phyloP scores from a whole-genome alignment of 768 basidiomycete genomes.

The Hericium alpestre region DNA sequence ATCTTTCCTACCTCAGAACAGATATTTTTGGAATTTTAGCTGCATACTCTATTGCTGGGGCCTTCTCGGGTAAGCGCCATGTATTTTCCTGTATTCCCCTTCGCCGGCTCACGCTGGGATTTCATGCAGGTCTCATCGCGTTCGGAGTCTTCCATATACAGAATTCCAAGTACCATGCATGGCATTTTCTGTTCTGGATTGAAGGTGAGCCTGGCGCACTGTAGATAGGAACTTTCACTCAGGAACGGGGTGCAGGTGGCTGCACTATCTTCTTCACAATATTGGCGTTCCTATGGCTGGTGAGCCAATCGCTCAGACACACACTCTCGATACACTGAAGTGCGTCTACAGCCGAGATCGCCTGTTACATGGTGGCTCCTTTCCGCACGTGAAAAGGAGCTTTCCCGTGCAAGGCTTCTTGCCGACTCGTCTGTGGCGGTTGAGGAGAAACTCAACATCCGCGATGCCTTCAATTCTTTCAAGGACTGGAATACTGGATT shows the following conservation, averaged over 20 bases:
- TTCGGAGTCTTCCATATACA: neutral
- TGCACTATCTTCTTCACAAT: neutral
- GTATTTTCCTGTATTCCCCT: neutral
- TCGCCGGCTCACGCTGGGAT: neutral
- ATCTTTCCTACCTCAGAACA: too few species aligned
- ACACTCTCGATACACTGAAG: neutral
- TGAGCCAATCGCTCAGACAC: neutral
- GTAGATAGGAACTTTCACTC: neutral
- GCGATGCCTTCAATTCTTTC: neutral
- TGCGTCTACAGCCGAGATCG: neutral
- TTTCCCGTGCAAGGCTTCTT: neutral
- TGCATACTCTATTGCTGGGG: neutral
- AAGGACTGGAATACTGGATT: neutral
- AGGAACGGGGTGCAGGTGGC: neutral
- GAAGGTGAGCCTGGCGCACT: neutral
- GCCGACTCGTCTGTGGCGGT: neutral
- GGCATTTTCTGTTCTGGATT: neutral
- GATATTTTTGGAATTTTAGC: neutral
- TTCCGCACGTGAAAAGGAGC: neutral
- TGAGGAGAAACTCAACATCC: neutral
- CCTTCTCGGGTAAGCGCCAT: neutral
- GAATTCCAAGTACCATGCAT: neutral
- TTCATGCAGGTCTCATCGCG: neutral
- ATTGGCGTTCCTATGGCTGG: neutral
- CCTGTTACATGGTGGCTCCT: neutral